Evolutionary conservation across 2,329 filamentous ascomycete genomes (phyloP), one percentile per base, ranked within the genome.

Genomic region (Botrytis porri): DNA sequence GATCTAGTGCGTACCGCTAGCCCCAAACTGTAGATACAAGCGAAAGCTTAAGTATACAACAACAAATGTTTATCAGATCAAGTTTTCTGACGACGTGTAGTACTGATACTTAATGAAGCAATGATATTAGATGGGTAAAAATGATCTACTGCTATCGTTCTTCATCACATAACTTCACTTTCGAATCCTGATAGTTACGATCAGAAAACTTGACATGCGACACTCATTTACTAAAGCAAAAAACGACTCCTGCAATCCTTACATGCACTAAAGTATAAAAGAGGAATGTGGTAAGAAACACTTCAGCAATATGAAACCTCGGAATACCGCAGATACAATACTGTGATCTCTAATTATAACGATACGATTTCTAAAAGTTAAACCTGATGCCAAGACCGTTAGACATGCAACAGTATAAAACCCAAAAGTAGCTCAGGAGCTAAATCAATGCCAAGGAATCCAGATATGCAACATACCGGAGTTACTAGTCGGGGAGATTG

Each of bases 61-160:
- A 39, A 39, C 5, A 39, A 14, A 57, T 39, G 4, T 54, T n/a
- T 54, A 16, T 54, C 48, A 29, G 22, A n/a, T 32, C 9, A 39
- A 6, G 22, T 25, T 3, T 18, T 43, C 1, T n/a, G 22, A 12
- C 8, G 6, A 63, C 7, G 14, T 41, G 35, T 29, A 20, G 25
- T 25, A 41, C 6, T 10, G 3, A 41, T 20, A n/a, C 7, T 41
- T 7, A 10, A n/a, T 0, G 12, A 8, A n/a, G 16, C 4, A 2
- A 51, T n/a, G 2, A n/a, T 6, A 51, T 7, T 0, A 54, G 6
- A 16, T 16, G 4, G 7, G 0, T 16, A n/a, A 2, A 16, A n/a
- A 16, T 1, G 1, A 16, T 54, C 12, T n/a, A n/a, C 12, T 54
- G 0, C 5, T 3, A 4, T 54, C 1, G 1, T 1, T n/a, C 0